Evolutionary conservation across 805 yeast species (phyloP), one percentile per base, ranked within the genome.

Genomic region (Isabelozyma heimii): DNA sequence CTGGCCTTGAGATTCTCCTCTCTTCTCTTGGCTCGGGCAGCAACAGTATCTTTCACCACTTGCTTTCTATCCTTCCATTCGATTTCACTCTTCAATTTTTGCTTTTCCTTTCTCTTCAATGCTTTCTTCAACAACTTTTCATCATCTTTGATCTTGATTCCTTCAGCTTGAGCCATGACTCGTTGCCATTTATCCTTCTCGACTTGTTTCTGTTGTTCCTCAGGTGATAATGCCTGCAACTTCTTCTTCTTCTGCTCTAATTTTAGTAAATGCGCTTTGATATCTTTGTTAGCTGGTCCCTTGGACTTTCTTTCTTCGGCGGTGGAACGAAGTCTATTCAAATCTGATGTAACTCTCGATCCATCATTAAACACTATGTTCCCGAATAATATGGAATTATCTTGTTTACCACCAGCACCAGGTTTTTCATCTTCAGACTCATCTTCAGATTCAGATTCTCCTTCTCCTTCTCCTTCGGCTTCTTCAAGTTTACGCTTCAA

Each of bases 21-120:
- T 67, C 98, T 83, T 76, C 94, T 87, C 73, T 90, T 89, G 53
- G 81, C 83, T 60, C 87, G 86, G 14, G 85, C 88, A 43, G 83
- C 78, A 46, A 87, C 84, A 37, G 85, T 84, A 57, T 85, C 88
- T 50, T 82, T 81, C 12, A 94, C 97, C 37, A 79, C 79, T 58
- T 85, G 87, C 64, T 88, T 85, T 56, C 99, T 82, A 45, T 92
- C 97, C 55, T 73, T 80, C 99, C 99, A 94, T 67, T 92, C 96
- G 45, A 82, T 73, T 60, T 90, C 96, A 49, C 95, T 86, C 73
- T 85, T 89, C 61, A 88, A 80, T 75, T 94, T 94, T 62, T 80
- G 79, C 52, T 87, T 83, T 58, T 89, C 92, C 63, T 90, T 89
- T 58, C 87, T 80, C 72, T 87, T 91, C 52, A 92, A 68, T 2